Evolutionary conservation across 257 asterid genomes (phyloP).

Genomic region (Solanum commersonii): DNA sequence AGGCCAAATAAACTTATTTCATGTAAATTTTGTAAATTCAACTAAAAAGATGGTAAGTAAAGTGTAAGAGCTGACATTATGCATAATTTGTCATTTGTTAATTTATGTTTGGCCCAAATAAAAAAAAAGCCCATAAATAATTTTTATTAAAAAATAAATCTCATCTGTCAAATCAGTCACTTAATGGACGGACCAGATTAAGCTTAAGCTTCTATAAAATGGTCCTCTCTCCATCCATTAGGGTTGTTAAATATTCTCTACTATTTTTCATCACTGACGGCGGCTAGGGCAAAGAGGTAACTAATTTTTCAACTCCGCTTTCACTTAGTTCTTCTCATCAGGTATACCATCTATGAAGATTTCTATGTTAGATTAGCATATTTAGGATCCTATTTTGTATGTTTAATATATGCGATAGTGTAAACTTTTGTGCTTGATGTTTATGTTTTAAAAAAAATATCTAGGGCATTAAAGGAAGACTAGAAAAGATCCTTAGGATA

Average conservation of each 20-base stretch:
- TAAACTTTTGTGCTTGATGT: background rate
- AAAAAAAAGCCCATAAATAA: background rate
- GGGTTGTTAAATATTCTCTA: background rate
- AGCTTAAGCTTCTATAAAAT: background rate
- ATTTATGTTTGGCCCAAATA: no score
- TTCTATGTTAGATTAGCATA: background rate
- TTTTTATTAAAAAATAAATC: no score
- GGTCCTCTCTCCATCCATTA: background rate
- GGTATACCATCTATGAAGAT: background rate
- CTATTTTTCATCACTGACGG: no score
- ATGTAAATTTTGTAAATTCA: background rate
- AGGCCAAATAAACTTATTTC: no score
- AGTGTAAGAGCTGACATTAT: background rate
- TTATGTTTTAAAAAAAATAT: no score
- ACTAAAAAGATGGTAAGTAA: background rate
- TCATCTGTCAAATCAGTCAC: no score
- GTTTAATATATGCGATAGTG: background rate
- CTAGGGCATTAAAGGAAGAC: background rate
- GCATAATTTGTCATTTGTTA: background rate
- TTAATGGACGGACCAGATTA: background rate
- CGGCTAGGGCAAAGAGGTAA: background rate
- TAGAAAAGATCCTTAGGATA: background rate
- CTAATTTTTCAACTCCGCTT: background rate
- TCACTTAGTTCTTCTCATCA: background rate
- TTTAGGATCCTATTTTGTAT: background rate